These are phyloP conservation scores for Crucihimalaya himalaica DNA, from an alignment of 345 rosid species.

Conservation along the genomic window DNA sequence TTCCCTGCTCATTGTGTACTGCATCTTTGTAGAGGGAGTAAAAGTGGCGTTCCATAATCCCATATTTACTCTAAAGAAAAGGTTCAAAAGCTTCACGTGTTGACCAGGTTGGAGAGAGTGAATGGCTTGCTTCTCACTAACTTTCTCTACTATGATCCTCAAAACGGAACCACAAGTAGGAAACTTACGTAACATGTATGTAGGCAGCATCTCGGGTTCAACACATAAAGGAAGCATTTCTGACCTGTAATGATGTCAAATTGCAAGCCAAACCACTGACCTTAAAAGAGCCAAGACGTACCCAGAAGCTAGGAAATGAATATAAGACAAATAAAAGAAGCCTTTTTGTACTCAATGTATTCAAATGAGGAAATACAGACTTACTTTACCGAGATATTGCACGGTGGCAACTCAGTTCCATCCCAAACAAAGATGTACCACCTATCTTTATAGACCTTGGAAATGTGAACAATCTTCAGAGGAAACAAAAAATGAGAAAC, in stretches of 20 bases:
- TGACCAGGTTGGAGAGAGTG: slow-evolving; percentile 38
- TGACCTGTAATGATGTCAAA: slow-evolving; percentile 31
- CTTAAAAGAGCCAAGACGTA: neutral
- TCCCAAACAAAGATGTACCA: slow-evolving; percentile 36
- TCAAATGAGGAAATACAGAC: neutral
- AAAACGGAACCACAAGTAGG: slow-evolving; percentile 41
- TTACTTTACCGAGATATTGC: slow-evolving; percentile 29
- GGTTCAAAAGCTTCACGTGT: slow-evolving; percentile 36
- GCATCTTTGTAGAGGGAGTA: slow-evolving; percentile 39
- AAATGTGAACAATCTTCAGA: slow-evolving; percentile 31
- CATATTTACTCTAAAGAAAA: slow-evolving; percentile 29
- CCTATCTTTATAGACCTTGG: slow-evolving; percentile 20
- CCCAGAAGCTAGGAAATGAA: neutral
- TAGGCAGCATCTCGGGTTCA: slow-evolving; percentile 33
- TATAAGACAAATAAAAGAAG: neutral
- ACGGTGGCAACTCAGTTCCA: slow-evolving; percentile 37
- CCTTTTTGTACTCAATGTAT: neutral
- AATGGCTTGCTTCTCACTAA: slow-evolving; percentile 27
- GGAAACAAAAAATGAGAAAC: slow-evolving; percentile 9
- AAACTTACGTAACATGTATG: slow-evolving; percentile 19
- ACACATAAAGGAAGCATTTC: slow-evolving; percentile 36
- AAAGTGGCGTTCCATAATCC: slow-evolving; percentile 35
- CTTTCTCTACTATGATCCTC: slow-evolving; percentile 31
- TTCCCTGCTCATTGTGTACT: slow-evolving; percentile 27
- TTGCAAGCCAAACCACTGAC: slow-evolving; percentile 4